phyloP scores from a whole-genome alignment of 306 rosid genomes.

The Castanea sativa region DNA sequence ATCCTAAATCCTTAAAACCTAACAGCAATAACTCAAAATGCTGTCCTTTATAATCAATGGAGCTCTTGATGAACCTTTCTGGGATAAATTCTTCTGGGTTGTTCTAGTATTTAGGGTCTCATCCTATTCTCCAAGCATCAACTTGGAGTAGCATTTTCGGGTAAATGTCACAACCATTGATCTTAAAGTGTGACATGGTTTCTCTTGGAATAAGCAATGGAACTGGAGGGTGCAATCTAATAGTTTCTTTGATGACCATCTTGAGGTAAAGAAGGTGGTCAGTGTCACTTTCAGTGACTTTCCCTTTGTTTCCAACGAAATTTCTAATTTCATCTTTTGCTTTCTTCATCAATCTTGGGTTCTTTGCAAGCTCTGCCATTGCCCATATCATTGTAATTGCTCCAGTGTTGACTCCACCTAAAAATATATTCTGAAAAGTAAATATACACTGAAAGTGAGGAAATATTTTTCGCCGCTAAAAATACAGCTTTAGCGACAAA shows the following conservation, averaged over 20 bases:
- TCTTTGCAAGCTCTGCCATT: slow-evolving; percentile 37
- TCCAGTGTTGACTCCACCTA: slow-evolving; percentile 38
- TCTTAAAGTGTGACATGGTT: slow-evolving; percentile 13
- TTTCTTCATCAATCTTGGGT: slow-evolving; percentile 34
- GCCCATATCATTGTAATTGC: slow-evolving; percentile 32
- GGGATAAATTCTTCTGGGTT: slow-evolving; percentile 45
- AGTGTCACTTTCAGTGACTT: slow-evolving; percentile 26
- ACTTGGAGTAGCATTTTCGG: slow-evolving; percentile 27
- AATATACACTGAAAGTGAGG: too few relatives aligned
- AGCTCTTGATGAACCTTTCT: slow-evolving; percentile 34
- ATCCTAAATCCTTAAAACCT: too few relatives aligned
- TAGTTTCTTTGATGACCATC: slow-evolving; percentile 37
- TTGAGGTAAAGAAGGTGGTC: slow-evolving; percentile 28
- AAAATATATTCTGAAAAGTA: slow-evolving; percentile 33
- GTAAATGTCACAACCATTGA: slow-evolving; percentile 24
- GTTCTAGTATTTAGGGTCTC: slow-evolving; percentile 33
- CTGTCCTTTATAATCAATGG: slow-evolving; percentile 36
- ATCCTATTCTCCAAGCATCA: slow-evolving; percentile 36
- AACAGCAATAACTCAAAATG: slow-evolving; percentile 36
- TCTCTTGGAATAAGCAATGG: slow-evolving; percentile 43
- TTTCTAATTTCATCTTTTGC: slow-evolving; percentile 31
- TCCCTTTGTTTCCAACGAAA: background rate
- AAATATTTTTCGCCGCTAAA: too few relatives aligned
- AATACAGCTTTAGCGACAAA: too few relatives aligned
- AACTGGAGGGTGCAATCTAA: slow-evolving; percentile 43